Evolutionary conservation across 768 basidiomycete species (phyloP), one percentile per base, ranked within the genome.

Genomic region (Russula brevipes): DNA sequence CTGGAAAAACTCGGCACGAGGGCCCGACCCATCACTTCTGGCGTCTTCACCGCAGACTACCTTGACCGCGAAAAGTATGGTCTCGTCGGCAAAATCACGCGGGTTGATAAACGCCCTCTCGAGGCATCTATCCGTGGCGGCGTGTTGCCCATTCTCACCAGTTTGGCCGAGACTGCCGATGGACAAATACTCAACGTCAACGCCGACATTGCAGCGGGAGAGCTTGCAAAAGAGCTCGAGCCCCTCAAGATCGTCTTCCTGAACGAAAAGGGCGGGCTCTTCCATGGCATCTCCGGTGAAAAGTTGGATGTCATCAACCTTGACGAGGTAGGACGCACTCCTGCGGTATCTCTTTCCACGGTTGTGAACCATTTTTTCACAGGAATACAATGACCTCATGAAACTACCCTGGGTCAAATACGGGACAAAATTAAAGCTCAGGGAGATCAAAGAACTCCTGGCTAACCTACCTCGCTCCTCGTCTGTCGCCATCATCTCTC

Each of bases 101-200:
- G 84, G 62, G 86, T 98, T 65, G 94, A 99, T 78, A 98, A 98
- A 77, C 85, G 94, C 38, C 95, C 97, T 35, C 83, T 99, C 63
- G 97, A 99, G 75, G 96, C 95, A 2, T 87, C 95, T 53, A 99
- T 99, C 73, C 86, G 92, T 51, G 94, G 96, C 1, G 96, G 97
- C 38, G 94, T 94, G 24, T 81, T 99, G 31, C 97, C 97, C 61
- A 97, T 99, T 75, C 80, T 98, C 19, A 98, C 94, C 67, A 91
- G 88, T 73, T 79, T 99, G 55, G 96, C 97, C 6, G 97, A 98
- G 76, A 90, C 91, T 39, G 82, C 86, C 24, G 93, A 97, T 39
- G 97, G 97, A n/a, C 97, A 99, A 75, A 94, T 99, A 69, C 81
- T 98, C 66, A 99, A 99, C 70, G 97, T 99, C 73, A 99, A 98